phyloP scores from a whole-genome alignment of 352 stramenopile species.

The Vaucheria bursata region DNA sequence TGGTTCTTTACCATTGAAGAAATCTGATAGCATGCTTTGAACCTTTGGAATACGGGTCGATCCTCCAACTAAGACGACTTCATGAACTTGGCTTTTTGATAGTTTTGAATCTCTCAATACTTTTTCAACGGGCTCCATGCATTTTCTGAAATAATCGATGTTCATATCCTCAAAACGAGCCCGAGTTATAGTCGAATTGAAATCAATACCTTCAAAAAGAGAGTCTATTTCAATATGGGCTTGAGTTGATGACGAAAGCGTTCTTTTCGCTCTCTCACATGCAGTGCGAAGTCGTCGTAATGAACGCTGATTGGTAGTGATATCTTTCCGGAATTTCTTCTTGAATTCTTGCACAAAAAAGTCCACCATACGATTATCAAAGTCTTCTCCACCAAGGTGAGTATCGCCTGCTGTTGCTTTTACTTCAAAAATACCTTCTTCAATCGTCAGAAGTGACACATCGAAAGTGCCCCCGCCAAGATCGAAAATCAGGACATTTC shows the following conservation, averaged over 20 bases:
- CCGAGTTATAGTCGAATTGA: conserved; percentile 88
- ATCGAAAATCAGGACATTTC: conserved; percentile 91
- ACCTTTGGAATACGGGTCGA: conserved; percentile 96
- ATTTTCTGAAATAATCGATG: conserved; percentile 68
- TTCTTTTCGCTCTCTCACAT: conserved; percentile 93
- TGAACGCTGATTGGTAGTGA: conserved; percentile 80
- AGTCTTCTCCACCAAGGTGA: conserved; percentile 83
- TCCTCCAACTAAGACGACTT: conserved; percentile 89
- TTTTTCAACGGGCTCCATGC: conserved; percentile 78
- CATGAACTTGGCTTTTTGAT: conserved; percentile 76
- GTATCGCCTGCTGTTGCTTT: conserved; percentile 86
- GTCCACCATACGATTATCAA: conserved; percentile 84
- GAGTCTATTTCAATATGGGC: conserved; percentile 95
- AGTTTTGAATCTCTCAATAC: conserved; percentile 75
- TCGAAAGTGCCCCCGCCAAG: conserved; percentile 90
- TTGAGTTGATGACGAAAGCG: conserved; percentile 87
- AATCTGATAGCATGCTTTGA: conserved; percentile 80
- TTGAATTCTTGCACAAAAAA: conserved; percentile 84
- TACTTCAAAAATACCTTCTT: conserved; percentile 93
- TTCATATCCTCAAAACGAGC: conserved; percentile 87
- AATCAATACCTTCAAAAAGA: conserved; percentile 92
- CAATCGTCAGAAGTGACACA: conserved; percentile 83
- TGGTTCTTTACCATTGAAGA: conserved; percentile 92
- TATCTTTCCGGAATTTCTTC: conserved; percentile 65
- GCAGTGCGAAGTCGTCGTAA: conserved; percentile 83